Evolutionary conservation across 1,284 basidiomycete species (phyloP).

Genomic region (Earliella scabrosa): DNA sequence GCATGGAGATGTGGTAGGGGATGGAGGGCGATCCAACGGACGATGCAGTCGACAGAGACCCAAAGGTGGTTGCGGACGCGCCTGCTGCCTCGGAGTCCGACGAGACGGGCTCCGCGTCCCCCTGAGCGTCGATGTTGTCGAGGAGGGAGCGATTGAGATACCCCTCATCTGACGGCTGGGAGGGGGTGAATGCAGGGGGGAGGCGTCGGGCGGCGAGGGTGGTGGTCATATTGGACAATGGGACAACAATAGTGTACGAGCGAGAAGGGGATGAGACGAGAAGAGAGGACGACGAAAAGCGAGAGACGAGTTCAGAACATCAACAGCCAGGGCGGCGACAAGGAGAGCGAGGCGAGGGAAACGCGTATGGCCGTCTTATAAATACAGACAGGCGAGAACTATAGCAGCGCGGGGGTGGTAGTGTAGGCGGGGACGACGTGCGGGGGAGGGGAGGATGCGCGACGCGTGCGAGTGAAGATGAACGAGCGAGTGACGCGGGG

Average conservation of each 20-base stretch:
- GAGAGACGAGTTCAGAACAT: conserved; percentile 38
- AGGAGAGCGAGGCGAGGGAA: conserved; percentile 31
- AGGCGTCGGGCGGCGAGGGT: conserved; percentile 45
- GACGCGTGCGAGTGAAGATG: conserved; percentile 37
- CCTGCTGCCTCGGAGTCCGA: conserved; percentile 57
- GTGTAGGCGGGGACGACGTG: conserved; percentile 32
- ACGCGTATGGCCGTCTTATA: conserved; percentile 34
- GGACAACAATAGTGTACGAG: conserved; percentile 31
- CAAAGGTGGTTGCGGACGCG: conserved; percentile 44
- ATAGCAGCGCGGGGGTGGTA: conserved; percentile 33
- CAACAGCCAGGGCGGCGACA: conserved; percentile 38
- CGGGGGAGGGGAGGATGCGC: conserved; percentile 30
- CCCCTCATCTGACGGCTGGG: conserved; percentile 69
- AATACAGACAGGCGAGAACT: conserved; percentile 37
- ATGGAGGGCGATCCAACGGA: conserved; percentile 56
- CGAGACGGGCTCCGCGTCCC: conserved; percentile 71
- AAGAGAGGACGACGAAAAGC: conserved; percentile 27
- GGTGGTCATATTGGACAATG: conserved; percentile 67
- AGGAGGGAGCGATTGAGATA: conserved; percentile 82
- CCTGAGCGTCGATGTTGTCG: conserved; percentile 78
- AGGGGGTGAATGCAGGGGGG: conserved; percentile 35
- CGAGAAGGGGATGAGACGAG: conserved; percentile 20
- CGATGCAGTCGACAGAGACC: conserved; percentile 52
- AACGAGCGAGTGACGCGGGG: conserved; percentile 26
- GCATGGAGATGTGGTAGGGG: conserved; percentile 55